Conservation (phyloP, 495 filamentous ascomycete species). For the Xylaria nigripes region DNA sequence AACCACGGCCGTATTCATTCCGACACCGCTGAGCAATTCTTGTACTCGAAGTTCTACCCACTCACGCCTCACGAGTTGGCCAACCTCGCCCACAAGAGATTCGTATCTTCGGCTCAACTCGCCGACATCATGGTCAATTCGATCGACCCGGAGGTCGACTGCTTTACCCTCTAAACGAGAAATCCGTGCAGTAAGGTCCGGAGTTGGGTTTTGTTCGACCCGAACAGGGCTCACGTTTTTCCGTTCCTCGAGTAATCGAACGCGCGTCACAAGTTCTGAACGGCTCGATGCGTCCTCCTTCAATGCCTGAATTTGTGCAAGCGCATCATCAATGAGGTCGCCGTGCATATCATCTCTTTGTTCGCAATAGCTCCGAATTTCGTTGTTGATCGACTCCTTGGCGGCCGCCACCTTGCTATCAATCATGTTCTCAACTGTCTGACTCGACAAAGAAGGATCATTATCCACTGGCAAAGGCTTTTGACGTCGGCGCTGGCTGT, state of each 20-base stretch:
- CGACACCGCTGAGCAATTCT: neutral
- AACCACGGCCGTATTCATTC: neutral
- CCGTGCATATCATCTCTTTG: neutral
- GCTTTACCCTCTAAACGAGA: slow-evolving; percentile 7
- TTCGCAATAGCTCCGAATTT: neutral
- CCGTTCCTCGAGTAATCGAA: slow-evolving; percentile 3
- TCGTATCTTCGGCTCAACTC: neutral
- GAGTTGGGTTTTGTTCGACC: neutral
- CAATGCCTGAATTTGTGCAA: neutral
- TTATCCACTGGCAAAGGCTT: neutral
- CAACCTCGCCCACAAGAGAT: neutral
- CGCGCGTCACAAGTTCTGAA: neutral
- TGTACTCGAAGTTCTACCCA: slow-evolving; percentile 6
- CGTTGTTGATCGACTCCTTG: neutral
- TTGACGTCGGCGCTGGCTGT: neutral
- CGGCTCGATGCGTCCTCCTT: neutral
- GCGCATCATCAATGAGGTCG: neutral
- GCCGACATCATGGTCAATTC: slow-evolving; percentile 1
- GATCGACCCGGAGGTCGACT: slow-evolving; percentile 6
- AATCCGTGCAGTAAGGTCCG: slow-evolving; percentile 6
- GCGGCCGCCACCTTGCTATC: neutral
- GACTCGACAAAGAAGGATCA: neutral
- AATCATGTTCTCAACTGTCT: neutral
- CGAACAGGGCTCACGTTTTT: neutral
- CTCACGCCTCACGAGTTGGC: neutral